phyloP scores from a whole-genome alignment of 768 basidiomycete genomes.

The Auricularia heimuer region DNA sequence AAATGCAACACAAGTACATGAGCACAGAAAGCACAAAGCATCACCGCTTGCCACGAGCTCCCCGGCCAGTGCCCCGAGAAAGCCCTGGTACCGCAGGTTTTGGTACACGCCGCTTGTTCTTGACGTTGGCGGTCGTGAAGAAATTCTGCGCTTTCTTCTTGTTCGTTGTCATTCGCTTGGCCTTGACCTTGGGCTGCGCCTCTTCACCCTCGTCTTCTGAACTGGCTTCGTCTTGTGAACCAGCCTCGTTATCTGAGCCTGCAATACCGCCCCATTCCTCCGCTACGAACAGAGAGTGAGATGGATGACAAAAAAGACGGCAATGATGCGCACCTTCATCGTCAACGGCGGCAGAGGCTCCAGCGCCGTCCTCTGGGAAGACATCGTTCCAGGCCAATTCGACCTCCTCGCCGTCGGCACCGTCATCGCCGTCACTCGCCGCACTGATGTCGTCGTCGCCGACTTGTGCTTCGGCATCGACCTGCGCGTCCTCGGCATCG shows the following conservation, averaged over 20 bases:
- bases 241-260: constrained; percentile 21
- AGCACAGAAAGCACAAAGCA: not conserved
- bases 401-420: constrained; percentile 24
- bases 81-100: not conserved
- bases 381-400: constrained; percentile 82
- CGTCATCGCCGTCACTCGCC: constrained; percentile 15
- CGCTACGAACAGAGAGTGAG: constrained; percentile 18
- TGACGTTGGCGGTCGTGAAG: constrained; percentile 75
- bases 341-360: constrained; percentile 23
- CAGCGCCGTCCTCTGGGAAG: constrained; percentile 43
- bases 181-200: constrained; percentile 18
- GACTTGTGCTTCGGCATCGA: constrained; percentile 40
- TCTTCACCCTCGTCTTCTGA: constrained; percentile 26
- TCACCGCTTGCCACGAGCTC: not conserved
- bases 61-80: not conserved
- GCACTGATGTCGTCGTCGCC: constrained; percentile 23
- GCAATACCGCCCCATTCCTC: constrained; percentile 16
- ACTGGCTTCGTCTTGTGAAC: constrained; percentile 11
- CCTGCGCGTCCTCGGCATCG: constrained; percentile 47
- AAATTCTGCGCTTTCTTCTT: constrained; percentile 93
- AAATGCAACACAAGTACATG: too few species aligned
- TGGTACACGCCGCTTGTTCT: constrained; percentile 45
- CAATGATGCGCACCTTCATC: constrained; percentile 12
- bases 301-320: constrained; percentile 7
- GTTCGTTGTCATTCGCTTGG: constrained; percentile 88